Evolutionary conservation across 2,329 filamentous ascomycete genomes (phyloP).

Genomic region (Scedosporium boydii): DNA sequence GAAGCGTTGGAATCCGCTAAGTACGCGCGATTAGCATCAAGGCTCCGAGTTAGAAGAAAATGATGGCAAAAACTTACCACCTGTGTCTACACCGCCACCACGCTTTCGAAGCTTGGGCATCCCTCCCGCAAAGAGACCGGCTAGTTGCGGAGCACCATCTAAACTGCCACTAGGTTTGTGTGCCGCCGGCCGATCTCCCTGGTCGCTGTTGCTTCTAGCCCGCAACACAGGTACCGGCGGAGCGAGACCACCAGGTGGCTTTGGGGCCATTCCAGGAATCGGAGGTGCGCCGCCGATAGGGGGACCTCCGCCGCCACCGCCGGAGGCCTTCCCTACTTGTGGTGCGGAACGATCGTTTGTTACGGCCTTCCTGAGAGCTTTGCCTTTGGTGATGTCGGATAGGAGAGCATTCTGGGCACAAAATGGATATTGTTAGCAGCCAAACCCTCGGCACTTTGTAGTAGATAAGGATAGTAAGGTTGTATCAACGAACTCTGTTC

Average conservation of each 20-base stretch:
- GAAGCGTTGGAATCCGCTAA: conserved; percentile 45
- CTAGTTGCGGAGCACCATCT: conserved; percentile 68
- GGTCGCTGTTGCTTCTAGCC: conserved; percentile 77
- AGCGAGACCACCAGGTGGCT: conserved; percentile 54
- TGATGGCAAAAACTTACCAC: conserved; percentile 14
- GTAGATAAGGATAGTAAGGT: background rate
- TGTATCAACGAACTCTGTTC: conserved; percentile 49
- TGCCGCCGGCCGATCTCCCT: conserved; percentile 31
- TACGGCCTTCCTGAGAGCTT: conserved; percentile 69
- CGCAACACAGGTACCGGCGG: conserved; percentile 59
- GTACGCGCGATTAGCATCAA: too few species aligned
- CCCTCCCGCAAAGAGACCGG: conserved; percentile 80
- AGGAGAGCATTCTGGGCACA: conserved; percentile 67
- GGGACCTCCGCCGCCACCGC: conserved; percentile 37
- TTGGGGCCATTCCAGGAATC: conserved; percentile 43
- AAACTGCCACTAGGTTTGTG: conserved; percentile 17
- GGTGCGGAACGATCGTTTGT: conserved; percentile 92
- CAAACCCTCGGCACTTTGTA: background rate
- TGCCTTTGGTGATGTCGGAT: conserved; percentile 78
- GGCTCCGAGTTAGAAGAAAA: background rate
- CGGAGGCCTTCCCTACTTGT: conserved; percentile 46
- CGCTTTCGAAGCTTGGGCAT: conserved; percentile 92
- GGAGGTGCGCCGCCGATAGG: conserved; percentile 70
- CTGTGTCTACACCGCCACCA: conserved; percentile 70
- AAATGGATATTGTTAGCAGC: conserved; percentile 9